phyloP scores from a whole-genome alignment of 2,329 filamentous ascomycete species.

The Penicillium sp. region DNA sequence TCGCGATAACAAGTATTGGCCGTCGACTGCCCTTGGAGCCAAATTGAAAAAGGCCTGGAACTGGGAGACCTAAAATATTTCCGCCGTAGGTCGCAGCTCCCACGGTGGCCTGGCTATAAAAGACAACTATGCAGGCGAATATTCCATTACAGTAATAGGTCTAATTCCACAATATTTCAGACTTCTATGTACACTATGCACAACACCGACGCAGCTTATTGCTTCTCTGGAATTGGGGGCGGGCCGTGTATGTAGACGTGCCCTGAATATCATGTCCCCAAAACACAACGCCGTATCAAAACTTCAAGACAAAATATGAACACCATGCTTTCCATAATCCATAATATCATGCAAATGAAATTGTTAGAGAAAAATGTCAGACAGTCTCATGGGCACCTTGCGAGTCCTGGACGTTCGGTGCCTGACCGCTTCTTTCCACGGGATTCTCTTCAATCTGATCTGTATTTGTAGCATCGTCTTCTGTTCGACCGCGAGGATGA shows the following conservation, averaged over 20 bases:
- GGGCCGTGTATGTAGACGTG: neutral
- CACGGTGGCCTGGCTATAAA: too few relatives aligned
- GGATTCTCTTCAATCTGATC: neutral
- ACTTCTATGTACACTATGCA: too few relatives aligned
- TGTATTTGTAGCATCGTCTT: neutral
- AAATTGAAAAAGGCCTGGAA: conserved; percentile 11
- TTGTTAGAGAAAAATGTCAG: neutral
- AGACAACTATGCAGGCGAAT: too few relatives aligned
- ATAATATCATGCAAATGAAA: neutral
- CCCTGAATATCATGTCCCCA: neutral
- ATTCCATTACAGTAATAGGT: too few relatives aligned
- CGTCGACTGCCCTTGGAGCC: conserved; percentile 8
- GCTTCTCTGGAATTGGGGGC: neutral
- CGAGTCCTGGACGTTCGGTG: too few relatives aligned
- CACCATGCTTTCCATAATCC: neutral
- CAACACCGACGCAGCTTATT: too few relatives aligned
- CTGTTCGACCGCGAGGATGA: conserved; percentile 18
- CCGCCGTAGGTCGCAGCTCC: too few relatives aligned
- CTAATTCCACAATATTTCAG: too few relatives aligned
- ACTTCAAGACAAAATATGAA: neutral
- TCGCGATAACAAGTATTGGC: conserved; percentile 14
- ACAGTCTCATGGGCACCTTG: neutral
- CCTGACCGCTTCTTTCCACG: neutral
- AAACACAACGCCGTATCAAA: neutral
- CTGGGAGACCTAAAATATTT: conserved; percentile 3